Evolutionary conservation across 1,139 yeast genomes (phyloP).

Genomic region (Geotrichum australiense): DNA sequence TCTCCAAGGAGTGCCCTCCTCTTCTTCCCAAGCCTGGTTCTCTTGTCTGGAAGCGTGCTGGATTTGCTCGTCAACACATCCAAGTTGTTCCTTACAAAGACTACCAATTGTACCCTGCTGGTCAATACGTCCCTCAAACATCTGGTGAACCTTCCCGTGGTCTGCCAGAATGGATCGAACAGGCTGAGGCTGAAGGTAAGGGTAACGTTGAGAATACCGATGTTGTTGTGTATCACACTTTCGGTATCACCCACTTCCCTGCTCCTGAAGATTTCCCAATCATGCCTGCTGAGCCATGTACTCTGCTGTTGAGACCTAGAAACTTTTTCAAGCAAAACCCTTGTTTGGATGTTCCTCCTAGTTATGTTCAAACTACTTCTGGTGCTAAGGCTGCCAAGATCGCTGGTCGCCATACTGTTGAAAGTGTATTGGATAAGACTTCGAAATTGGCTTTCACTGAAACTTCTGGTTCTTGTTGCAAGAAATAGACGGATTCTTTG

Average conservation of each 20-base stretch:
- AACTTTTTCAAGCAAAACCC: slow-evolving; percentile 74
- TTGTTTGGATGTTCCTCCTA: slow-evolving; percentile 65
- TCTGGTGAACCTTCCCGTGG: slow-evolving; percentile 68
- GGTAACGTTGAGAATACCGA: slow-evolving; percentile 62
- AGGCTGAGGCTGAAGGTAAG: slow-evolving; percentile 46
- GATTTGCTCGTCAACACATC: slow-evolving; percentile 64
- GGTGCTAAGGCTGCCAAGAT: slow-evolving; percentile 41
- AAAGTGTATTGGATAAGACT: slow-evolving; percentile 45
- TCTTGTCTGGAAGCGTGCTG: slow-evolving; percentile 71
- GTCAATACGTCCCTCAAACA: slow-evolving; percentile 74
- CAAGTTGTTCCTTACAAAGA: slow-evolving; percentile 61
- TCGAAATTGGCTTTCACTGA: slow-evolving; percentile 39
- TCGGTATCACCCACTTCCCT: slow-evolving; percentile 80
- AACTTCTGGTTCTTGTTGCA: slow-evolving; percentile 22
- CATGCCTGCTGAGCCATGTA: slow-evolving; percentile 80
- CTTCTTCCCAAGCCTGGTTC: slow-evolving; percentile 69
- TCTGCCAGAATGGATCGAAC: slow-evolving; percentile 56
- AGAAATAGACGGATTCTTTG: slow-evolving; percentile 21
- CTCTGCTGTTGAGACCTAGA: slow-evolving; percentile 68
- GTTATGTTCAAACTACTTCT: slow-evolving; percentile 56
- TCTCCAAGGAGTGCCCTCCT: slow-evolving; percentile 69
- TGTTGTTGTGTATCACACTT: slow-evolving; percentile 52
- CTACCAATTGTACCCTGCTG: slow-evolving; percentile 69
- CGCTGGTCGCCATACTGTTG: slow-evolving; percentile 30
- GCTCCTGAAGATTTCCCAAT: slow-evolving; percentile 87